Base-by-base conservation (phyloP, 768 basidiomycete genomes). In the Paxillus involutus region DNA sequence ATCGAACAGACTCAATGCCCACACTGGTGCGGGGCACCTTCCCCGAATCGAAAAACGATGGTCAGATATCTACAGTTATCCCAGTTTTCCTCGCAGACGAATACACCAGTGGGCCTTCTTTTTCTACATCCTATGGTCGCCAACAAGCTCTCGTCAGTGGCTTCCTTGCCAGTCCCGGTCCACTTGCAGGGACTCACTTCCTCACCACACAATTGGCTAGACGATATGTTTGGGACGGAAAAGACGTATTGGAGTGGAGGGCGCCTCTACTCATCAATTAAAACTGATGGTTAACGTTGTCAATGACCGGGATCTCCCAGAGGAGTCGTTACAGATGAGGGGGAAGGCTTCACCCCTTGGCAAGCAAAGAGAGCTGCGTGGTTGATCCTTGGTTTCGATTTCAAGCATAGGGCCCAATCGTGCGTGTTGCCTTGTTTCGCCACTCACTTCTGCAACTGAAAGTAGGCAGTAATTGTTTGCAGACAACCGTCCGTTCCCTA, bases 231-330 rank as follows among this genome's bases (percentile, higher is more conserved):
- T 60, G 97, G 95, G 95, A 73, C 84, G 54, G 83, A 88, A 61
- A 88, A 88, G 61, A 85, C 91, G 1, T 98, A 98, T 84, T 89
- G 46, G 88, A 91, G 71, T 92, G 87, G 85, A 81, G 95, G 30
- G 82, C 83, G 0, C 94, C 95, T 0, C 74, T 98, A 11, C 76
- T 90, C 51, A 73, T 98, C 59, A 88, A 98, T 68, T 95, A 94
- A 4, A 98, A 97, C 65, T 98, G 94, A 94, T 98, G 95, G 95
- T 75, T 97, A 19, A 77, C 91, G 3, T 89, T 66, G 75, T 79
- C 41, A 85, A 95, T 56, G 94, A 97, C 70, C 64, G 78, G 3
- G 73, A 63, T 17, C 77, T 90, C 41, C 93, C 87, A n/a, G n/a
- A n/a, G n/a, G n/a, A 8, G 68, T 73, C 6, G 51, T 70, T 30